Conservation (phyloP, 2,329 filamentous ascomycete species). For the Hypoxylon sp. region DNA sequence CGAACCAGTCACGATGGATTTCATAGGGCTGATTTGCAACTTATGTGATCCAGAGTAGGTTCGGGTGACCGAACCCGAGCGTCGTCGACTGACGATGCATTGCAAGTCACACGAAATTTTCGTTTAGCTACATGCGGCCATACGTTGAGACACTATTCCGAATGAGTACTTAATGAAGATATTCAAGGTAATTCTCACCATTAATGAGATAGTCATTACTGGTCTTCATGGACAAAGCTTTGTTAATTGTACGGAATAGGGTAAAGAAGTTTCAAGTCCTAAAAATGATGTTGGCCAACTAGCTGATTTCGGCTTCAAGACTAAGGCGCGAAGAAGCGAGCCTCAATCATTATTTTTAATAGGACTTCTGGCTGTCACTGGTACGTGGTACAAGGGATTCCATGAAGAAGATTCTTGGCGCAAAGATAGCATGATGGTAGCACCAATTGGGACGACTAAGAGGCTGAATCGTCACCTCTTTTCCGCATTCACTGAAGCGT, state of each 20-base stretch:
- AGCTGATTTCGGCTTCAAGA: constrained; percentile 11
- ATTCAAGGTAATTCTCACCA: not conserved
- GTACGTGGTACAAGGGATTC: not conserved
- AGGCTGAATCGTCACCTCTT: not conserved
- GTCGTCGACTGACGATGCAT: not conserved
- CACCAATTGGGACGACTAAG: constrained; percentile 5
- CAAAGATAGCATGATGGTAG: not conserved
- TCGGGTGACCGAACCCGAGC: constrained; percentile 6
- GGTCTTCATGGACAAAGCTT: not conserved
- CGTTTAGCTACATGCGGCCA: not conserved
- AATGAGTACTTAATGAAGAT: not conserved
- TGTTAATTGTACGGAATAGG: not conserved
- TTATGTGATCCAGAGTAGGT: not conserved
- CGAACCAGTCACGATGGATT: not conserved
- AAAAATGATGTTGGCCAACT: not conserved
- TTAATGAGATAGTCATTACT: not conserved
- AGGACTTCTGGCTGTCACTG: not conserved
- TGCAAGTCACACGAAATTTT: not conserved
- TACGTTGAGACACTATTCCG: not conserved
- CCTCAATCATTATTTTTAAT: constrained; percentile 17
- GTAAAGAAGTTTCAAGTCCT: not conserved
- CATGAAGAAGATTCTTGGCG: constrained; percentile 4
- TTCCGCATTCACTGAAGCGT: constrained; percentile 4
- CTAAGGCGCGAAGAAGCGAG: constrained; percentile 27
- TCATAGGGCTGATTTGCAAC: constrained; percentile 11